phyloP scores from a whole-genome alignment of 2,329 filamentous ascomycete genomes.

The Arthrobotrys musiformis region DNA sequence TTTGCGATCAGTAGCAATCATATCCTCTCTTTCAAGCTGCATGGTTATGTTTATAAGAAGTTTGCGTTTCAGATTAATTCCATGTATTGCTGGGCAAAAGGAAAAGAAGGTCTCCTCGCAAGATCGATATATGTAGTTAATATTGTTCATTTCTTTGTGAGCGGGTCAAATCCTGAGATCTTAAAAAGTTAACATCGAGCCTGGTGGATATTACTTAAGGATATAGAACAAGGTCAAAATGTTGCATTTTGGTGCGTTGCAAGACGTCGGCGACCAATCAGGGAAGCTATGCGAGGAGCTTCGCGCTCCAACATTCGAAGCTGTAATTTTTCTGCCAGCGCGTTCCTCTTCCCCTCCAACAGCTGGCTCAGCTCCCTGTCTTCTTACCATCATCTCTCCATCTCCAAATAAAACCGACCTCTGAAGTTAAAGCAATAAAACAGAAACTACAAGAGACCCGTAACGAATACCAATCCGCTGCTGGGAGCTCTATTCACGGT shows the following conservation, averaged over 20 bases:
- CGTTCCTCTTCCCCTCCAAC: constrained; percentile 31
- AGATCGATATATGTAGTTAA: too few relatives aligned
- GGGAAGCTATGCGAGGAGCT: constrained; percentile 25
- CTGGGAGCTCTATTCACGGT: constrained; percentile 1
- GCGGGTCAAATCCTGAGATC: too few relatives aligned
- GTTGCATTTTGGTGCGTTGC: constrained; percentile 25
- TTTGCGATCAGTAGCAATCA: too few relatives aligned
- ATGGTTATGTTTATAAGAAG: too few relatives aligned
- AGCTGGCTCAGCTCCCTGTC: neutral
- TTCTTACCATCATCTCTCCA: neutral
- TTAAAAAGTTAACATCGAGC: too few relatives aligned
- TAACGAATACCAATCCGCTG: neutral
- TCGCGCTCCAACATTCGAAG: constrained; percentile 35
- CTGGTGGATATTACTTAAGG: too few relatives aligned
- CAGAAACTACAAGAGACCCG: neutral
- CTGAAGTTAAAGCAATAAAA: neutral
- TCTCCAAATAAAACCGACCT: neutral
- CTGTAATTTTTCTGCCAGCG: constrained; percentile 44
- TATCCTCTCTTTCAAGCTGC: too few relatives aligned
- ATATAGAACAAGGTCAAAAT: neutral
- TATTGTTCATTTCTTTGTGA: too few relatives aligned
- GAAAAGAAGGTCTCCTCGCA: too few relatives aligned
- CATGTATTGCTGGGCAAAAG: too few relatives aligned
- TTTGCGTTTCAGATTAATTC: too few relatives aligned
- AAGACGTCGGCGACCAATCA: constrained; percentile 39